Percentiles rank a stretch among this genome's conserved stretches.
Evolutionary conservation across 2,329 filamentous ascomycete species (phyloP).

Genomic region (Fusarium nanum): DNA sequence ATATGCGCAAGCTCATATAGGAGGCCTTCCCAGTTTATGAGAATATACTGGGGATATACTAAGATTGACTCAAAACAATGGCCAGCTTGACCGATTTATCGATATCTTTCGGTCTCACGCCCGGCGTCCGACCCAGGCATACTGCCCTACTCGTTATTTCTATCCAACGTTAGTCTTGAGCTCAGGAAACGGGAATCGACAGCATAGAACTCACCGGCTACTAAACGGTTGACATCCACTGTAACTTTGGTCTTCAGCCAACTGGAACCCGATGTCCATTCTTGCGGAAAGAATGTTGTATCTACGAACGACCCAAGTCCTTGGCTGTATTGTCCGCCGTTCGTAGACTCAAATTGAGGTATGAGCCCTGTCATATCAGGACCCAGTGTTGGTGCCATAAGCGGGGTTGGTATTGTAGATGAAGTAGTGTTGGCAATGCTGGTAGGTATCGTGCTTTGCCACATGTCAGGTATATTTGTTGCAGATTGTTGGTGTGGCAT

Average conservation of each 20-base stretch:
- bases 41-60: neutral
- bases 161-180: conserved; percentile 32
- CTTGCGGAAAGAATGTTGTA: conserved; percentile 23
- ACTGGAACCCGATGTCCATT: conserved; percentile 31
- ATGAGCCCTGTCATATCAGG: conserved; percentile 20
- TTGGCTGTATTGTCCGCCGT: conserved; percentile 17
- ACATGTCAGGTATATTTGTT: conserved; percentile 11
- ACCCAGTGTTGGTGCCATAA: conserved; percentile 13
- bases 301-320: conserved; percentile 24
- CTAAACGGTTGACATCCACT: conserved; percentile 51
- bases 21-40: neutral
- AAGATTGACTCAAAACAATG: conserved; percentile 28
- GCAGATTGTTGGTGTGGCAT: conserved; percentile 14
- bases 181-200: too few species aligned
- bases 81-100: conserved; percentile 46
- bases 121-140: conserved; percentile 55
- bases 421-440: conserved; percentile 20
- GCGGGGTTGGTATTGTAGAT: conserved; percentile 10
- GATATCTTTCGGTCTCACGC: conserved; percentile 54
- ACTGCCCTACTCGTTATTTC: conserved; percentile 53
- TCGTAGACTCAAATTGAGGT: conserved; percentile 2
- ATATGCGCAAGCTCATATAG: neutral
- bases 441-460: conserved; percentile 28
- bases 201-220: conserved; percentile 48
- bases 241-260: conserved; percentile 51